Evolutionary conservation across 805 yeast species (phyloP), one percentile per base, ranked within the genome.

Genomic region (Zygoascus flipseniorum): DNA sequence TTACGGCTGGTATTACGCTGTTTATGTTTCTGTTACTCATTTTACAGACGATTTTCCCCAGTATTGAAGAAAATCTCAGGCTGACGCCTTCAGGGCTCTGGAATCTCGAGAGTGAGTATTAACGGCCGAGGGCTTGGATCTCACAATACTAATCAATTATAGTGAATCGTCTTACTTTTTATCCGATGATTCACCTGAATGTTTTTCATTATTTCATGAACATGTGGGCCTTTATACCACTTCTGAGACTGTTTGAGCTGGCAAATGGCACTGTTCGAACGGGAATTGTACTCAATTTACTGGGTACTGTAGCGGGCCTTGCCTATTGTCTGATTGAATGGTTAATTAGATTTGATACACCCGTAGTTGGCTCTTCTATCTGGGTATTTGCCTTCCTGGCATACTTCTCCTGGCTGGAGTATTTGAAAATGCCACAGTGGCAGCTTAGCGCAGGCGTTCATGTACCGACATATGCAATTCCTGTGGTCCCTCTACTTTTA

Each of bases 231-330:
- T 64, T 89, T 46, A 72, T 77, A 54, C 77, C 84, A 0, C 81
- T 86, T 19, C 66, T 88, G 61, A 72, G 83, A 11, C 72, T 74
- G 50, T 89, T 83, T 67, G 97, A 89, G 72, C 71, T 75, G 53
- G 65, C 69, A 20, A 84, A 87, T 62, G 97, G 97, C 5, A 88
- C 97, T 0, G 85, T 89, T 2, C 80, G 87, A 67, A 85, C 96
- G 3, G 96, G 95, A 3, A 73, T 89, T 47, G 82, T 89, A 14
- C 71, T 89, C 53, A 89, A 88, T 65, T 64, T 86, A 26, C 68
- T 85, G 48, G 86, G 95, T 1, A 81, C 84, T 1, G 67, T 80
- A 3, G 76, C 92, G 1, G 96, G 85, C 3, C 62, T 87, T 42
- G 77, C 79, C 46, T 84, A 78, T 68, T 77, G 85, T 44, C 20